Conservation (phyloP, 1,284 basidiomycete species). For the Agaricales sp. region DNA sequence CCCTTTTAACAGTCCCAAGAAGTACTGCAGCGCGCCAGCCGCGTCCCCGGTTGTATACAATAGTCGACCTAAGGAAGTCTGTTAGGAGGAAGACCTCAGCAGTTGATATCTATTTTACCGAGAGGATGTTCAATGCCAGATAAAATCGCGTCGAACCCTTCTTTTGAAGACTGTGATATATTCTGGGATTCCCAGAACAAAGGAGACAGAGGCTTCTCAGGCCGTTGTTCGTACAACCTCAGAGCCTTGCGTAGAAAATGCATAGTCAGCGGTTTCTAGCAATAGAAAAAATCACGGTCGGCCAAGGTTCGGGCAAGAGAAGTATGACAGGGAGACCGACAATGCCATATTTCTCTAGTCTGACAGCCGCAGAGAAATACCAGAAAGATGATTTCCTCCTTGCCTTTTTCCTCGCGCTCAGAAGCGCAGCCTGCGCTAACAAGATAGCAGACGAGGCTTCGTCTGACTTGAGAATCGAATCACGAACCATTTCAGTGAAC, state of each 20-base stretch:
- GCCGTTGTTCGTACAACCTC: slow-evolving; percentile 39
- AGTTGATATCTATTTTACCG: slow-evolving; percentile 29
- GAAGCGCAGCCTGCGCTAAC: slow-evolving; percentile 62
- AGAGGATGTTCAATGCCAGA: slow-evolving; percentile 70
- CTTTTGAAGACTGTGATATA: slow-evolving; percentile 23
- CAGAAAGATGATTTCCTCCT: slow-evolving; percentile 59
- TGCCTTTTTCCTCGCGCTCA: slow-evolving; percentile 48
- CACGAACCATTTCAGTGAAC: slow-evolving; percentile 6
- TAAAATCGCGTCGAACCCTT: slow-evolving; percentile 50
- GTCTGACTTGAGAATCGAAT: slow-evolving; percentile 46
- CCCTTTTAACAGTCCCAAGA: slow-evolving; percentile 49
- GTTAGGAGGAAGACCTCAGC: slow-evolving; percentile 6
- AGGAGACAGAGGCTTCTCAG: slow-evolving; percentile 53
- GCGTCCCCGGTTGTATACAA: slow-evolving; percentile 72
- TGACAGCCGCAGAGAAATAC: slow-evolving; percentile 64
- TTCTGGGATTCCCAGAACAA: slow-evolving; percentile 71
- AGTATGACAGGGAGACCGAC: slow-evolving; percentile 31
- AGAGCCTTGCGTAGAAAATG: slow-evolving; percentile 65
- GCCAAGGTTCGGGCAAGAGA: not conserved
- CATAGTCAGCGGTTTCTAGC: slow-evolving; percentile 73
- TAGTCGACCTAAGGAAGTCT: slow-evolving; percentile 42
- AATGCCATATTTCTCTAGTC: slow-evolving; percentile 71
- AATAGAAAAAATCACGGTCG: slow-evolving; percentile 5
- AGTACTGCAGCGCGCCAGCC: slow-evolving; percentile 54
- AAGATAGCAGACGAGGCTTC: slow-evolving; percentile 68